phyloP scores from a whole-genome alignment of 805 yeast species.

The Sugiyamaella lignohabitans region DNA sequence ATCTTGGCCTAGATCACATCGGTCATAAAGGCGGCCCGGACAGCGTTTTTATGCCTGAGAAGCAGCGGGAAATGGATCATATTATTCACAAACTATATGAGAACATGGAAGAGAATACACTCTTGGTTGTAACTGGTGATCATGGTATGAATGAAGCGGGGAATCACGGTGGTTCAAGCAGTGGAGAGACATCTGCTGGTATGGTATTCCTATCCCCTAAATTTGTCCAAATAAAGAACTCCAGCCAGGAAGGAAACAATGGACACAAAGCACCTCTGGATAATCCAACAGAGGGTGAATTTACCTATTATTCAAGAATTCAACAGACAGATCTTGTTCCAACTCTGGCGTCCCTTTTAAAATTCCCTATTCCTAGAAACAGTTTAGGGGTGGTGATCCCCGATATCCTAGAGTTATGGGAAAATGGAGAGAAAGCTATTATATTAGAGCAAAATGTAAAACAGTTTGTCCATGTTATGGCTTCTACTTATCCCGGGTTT shows the following conservation, averaged over 20 bases:
- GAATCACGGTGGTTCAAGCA: constrained; percentile 93
- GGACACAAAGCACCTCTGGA: neutral
- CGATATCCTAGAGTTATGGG: constrained; percentile 50
- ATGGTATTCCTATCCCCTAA: constrained; percentile 61
- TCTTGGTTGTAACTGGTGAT: constrained; percentile 79
- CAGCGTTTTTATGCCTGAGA: constrained; percentile 71
- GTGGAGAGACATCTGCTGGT: constrained; percentile 88
- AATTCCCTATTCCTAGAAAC: constrained; percentile 64
- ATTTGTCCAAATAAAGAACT: constrained; percentile 29
- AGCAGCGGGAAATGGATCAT: constrained; percentile 80
- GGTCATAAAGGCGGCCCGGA: constrained; percentile 95
- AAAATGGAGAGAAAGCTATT: constrained; percentile 42
- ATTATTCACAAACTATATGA: constrained; percentile 51
- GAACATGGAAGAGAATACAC: constrained; percentile 40
- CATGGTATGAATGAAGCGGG: constrained; percentile 97
- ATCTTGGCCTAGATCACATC: constrained; percentile 91
- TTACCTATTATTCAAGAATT: constrained; percentile 45
- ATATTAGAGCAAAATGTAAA: constrained; percentile 38
- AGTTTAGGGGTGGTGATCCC: constrained; percentile 66
- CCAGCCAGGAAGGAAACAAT: too few species aligned
- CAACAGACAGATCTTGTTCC: constrained; percentile 74
- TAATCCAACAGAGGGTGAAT: constrained; percentile 25
- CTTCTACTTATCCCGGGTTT: constrained; percentile 17
- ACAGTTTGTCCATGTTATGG: constrained; percentile 26
- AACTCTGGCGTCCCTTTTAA: constrained; percentile 52